Base-by-base conservation (phyloP, 2,329 filamentous ascomycete genomes). In the Ceratocystis cacaofunesta region DNA sequence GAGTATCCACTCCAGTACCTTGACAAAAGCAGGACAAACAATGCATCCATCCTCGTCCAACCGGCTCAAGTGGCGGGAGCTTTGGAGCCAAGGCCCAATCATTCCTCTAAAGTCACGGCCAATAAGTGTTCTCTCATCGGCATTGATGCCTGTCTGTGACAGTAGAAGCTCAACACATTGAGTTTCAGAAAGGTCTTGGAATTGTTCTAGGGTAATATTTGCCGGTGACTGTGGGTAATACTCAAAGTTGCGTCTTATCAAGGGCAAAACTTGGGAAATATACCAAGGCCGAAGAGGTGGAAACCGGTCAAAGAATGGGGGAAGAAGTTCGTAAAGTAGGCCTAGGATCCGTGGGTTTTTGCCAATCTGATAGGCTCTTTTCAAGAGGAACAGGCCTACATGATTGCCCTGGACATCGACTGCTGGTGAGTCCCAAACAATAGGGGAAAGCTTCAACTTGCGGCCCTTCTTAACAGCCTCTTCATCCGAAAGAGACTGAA, bases 71-170 rank as follows among this genome's bases (percentile, higher is more conserved):
- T 57, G 66, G 4, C 50, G 32, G 25, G 12, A 61, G 17, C 58
- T 68, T 70, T 87, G 85, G 61, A 91, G 76, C 88, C 88, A 92
- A 1, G 89, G 88, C 0, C 85, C 85, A 62, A 92, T 76, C 46
- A 92, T 72, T 0, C 85, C 83, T 68, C 82, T 82, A 65, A 92
- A 71, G 71, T 91, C 87, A 66, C 87, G 81, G 1, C 82, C 84
- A 61, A 86, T 72, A 46, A 77, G 72, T 1, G 70, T 67, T 19
- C 75, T 68, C 1, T 77, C 74, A 48, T 77, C 75, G 36, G 78
- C 73, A 17, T 70, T 71, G 25, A 70, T 67, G 30, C 78, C 78
- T 1, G 83, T 85, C 64, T 81, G 80, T 6, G 80, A 81, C 4
- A 92, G 76, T 32, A 91, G 77, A 60, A 84, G 74, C 10, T 81